A percentile compares a stretch with the other conserved stretches of the same genome.
Conservation (phyloP, 176 grass and related monocot genomes). For the Olyra latifolia region DNA sequence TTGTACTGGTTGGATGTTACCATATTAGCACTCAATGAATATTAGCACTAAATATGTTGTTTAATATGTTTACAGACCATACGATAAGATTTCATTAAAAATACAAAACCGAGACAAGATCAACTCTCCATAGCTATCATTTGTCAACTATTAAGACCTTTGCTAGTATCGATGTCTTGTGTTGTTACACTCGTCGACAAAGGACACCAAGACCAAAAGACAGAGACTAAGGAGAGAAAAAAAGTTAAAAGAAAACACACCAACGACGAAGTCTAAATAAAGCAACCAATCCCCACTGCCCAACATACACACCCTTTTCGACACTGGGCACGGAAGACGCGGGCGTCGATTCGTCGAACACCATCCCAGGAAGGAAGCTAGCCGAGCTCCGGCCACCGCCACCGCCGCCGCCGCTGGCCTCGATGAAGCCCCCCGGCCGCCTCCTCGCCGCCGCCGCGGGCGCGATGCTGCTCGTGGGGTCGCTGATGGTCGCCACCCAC, state of each 20-base stretch:
- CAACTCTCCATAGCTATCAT: too few relatives aligned
- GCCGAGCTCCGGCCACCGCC: background rate
- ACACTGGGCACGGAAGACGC: background rate
- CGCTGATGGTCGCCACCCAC: background rate
- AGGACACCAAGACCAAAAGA: background rate
- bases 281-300: slow-evolving; percentile 20
- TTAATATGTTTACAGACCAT: too few relatives aligned
- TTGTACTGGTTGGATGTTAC: too few relatives aligned
- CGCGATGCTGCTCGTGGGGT: background rate
- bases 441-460: background rate
- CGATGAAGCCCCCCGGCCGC: background rate
- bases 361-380: background rate
- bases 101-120: too few relatives aligned
- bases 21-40: too few relatives aligned
- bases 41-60: too few relatives aligned
- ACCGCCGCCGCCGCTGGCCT: background rate
- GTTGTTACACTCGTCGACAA: too few relatives aligned
- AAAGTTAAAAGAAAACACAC: background rate
- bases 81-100: too few relatives aligned
- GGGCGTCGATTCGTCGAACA: background rate
- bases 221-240: background rate
- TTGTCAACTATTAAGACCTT: too few relatives aligned
- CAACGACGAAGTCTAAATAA: background rate
- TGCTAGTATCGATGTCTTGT: too few relatives aligned
- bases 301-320: background rate